Conservation (phyloP, 371 early-diverging fungal species). For the Saksenaea oblongispora region DNA sequence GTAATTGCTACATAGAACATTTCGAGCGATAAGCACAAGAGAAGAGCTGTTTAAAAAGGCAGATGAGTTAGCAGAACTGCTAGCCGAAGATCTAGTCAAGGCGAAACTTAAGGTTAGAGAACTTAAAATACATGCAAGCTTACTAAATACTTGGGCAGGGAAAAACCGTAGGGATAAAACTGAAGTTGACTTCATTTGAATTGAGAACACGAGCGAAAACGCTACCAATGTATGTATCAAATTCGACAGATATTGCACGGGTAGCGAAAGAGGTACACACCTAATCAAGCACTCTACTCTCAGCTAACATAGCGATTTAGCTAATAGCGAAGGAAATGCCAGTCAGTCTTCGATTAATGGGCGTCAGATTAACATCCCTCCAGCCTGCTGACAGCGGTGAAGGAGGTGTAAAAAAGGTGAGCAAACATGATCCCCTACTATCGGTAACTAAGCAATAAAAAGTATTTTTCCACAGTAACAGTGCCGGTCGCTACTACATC, state of each 20-base stretch:
- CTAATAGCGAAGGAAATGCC: conserved; percentile 41
- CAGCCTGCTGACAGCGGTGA: conserved; percentile 26
- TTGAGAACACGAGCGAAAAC: conserved; percentile 40
- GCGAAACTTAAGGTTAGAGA: conserved; percentile 22
- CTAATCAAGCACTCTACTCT: not conserved
- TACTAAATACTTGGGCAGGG: conserved; percentile 17
- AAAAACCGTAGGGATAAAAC: conserved; percentile 43
- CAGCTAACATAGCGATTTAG: conserved; percentile 3
- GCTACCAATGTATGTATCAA: conserved; percentile 29
- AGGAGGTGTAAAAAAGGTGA: conserved; percentile 38
- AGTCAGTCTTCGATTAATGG: conserved; percentile 46
- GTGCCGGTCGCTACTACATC: not conserved
- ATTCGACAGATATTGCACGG: conserved; percentile 38
- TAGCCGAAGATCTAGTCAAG: conserved; percentile 35
- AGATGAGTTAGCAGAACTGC: conserved; percentile 31
- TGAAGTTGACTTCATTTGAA: conserved; percentile 45
- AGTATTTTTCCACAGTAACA: conserved; percentile 21
- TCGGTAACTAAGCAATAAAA: not conserved
- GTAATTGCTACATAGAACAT: conserved; percentile 26
- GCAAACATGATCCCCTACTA: not conserved
- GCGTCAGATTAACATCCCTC: conserved; percentile 37
- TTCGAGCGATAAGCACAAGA: conserved; percentile 30
- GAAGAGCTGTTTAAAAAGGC: conserved; percentile 30
- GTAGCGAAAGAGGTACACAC: conserved; percentile 29
- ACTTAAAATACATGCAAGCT: not conserved